Base-by-base conservation (phyloP, 2,329 filamentous ascomycete genomes). In the Trichoderma brevicompactum region DNA sequence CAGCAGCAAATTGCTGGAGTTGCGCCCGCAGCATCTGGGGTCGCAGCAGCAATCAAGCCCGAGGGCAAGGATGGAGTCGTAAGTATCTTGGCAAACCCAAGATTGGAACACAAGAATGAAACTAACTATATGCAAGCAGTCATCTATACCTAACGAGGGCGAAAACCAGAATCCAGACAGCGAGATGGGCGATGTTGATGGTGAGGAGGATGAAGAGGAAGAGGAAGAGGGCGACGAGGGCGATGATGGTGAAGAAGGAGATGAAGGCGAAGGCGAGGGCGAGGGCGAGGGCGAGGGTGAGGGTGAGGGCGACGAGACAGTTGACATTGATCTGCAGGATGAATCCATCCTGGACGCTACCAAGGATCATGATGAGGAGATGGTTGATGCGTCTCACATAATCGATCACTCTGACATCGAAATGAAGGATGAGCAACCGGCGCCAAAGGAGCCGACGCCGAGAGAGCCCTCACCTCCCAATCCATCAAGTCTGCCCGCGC, bases 151-250 rank as follows among this genome's bases (percentile, higher is more conserved):
- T 74, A 78, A 80, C 82, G 67, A 79, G 43, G 80, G 79, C 13
- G 79, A 80, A 32, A 76, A 74, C 13, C 75, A 76, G n/a, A 79
- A 79, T 53, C 79, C 79, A 13, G 84, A 85, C 67, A 81, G 79
- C 69, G 83, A 85, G 66, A 84, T 85, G 79, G 81, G 78, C 1
- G 87, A 88, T 48, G 80, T 78, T 28, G 79, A 81, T 36, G 78
- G 79, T 2, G 76, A 83, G n/a, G 81, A 77, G 23, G 75, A 77
- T 73, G 78, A 79, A 8, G 82, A 82, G 2, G 82, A 66, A 8
- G 59, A 38, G 3, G 76, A 83, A 17, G 80, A 78, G n/a, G 75
- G 76, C 73, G 78, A 79, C 1, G 82, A 80, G 2, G 81, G 79
- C 3, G 83, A 82, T 3, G 81, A 80, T 4, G 81, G 78, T 2